Evolutionary conservation across 225 moss, liverwort and hornwort genomes (phyloP).

Genomic region (Ulota crispa): DNA sequence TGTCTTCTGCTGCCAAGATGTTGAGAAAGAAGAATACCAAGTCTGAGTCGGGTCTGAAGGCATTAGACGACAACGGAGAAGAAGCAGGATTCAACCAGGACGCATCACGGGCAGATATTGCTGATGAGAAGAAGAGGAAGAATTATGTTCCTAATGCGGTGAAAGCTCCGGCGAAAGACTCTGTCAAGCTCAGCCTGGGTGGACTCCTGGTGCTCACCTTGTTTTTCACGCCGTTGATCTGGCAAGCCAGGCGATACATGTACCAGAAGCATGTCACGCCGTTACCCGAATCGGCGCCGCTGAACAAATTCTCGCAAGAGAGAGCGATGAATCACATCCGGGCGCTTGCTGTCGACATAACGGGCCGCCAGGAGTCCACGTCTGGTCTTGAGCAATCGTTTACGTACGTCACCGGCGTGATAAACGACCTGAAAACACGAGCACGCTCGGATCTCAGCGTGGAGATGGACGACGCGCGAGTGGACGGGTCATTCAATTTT

Average conservation of each 20-base stretch:
- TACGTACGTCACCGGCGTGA: constrained; percentile 56
- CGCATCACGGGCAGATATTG: constrained; percentile 16
- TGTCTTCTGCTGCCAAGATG: constrained; percentile 49
- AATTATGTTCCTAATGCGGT: constrained; percentile 19
- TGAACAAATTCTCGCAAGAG: constrained; percentile 81
- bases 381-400: constrained; percentile 64
- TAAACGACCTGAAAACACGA: constrained; percentile 57
- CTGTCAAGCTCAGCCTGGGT: constrained; percentile 41
- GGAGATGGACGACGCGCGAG: constrained; percentile 81
- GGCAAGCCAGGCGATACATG: constrained; percentile 72
- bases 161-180: constrained; percentile 25
- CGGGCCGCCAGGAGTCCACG: constrained; percentile 73
- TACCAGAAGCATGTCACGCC: constrained; percentile 78
- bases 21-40: constrained; percentile 52
- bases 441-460: constrained; percentile 63
- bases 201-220: constrained; percentile 59
- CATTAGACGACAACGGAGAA: constrained; percentile 44
- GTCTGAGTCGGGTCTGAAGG: constrained; percentile 43
- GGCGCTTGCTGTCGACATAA: constrained; percentile 58
- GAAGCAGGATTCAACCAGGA: constrained; percentile 14
- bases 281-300: constrained; percentile 60
- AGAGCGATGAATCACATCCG: constrained; percentile 87
- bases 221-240: constrained; percentile 55
- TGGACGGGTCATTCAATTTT: constrained; percentile 81
- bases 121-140: constrained; percentile 40